Base-by-base conservation (phyloP, 2,329 filamentous ascomycete species). In the Trichoderma koningiopsis region DNA sequence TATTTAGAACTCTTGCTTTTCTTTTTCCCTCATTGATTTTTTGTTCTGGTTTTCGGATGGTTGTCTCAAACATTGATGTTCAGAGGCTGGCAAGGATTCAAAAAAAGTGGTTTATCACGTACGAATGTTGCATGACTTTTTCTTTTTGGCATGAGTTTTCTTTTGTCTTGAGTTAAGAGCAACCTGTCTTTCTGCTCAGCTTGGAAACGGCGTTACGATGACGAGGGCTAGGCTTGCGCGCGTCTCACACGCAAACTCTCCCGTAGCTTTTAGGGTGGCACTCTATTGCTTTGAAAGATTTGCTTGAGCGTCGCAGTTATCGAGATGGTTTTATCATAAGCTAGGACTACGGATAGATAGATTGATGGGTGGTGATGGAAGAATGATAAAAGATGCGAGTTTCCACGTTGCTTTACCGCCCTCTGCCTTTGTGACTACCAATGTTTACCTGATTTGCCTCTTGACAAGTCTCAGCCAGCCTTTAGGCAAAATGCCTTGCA, bases 151-250 rank as follows among this genome's bases (percentile, higher is more conserved):
- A 67, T 67, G 63, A 47, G 29, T 64, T 43, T 63, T 33, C 49
- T 59, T n/a, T 52, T 37, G 63, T 52, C 55, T 59, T 58, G 14
- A 43, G 40, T 40, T 49, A 29, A 58, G 53, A 66, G 63, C 63
- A 67, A 49, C 40, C 27, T 59, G 31, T 24, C 52, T 65, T 47
- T 58, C 53, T 58, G 24, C 43, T 47, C 59, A 24, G 43, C 40
- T 60, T 69, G 68, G 68, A 69, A 58, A 69, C 43, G 68, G 60
- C 60, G 61, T 69, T 69, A 43, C 49, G 52, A 49, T n/a, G 40
- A 58, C 37, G 49, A 37, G 35, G 35, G 35, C 37, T 3, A 37
- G 53, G 27, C 56, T 14, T 27, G n/a, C 22, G 22, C 35, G 43
- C 52, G 60, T 40, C 35, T 24, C 27, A 22, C 40, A 55, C 11